Evolutionary conservation across 2,329 filamentous ascomycete species (phyloP).

Genomic region (Ophioceras dolichostomum): DNA sequence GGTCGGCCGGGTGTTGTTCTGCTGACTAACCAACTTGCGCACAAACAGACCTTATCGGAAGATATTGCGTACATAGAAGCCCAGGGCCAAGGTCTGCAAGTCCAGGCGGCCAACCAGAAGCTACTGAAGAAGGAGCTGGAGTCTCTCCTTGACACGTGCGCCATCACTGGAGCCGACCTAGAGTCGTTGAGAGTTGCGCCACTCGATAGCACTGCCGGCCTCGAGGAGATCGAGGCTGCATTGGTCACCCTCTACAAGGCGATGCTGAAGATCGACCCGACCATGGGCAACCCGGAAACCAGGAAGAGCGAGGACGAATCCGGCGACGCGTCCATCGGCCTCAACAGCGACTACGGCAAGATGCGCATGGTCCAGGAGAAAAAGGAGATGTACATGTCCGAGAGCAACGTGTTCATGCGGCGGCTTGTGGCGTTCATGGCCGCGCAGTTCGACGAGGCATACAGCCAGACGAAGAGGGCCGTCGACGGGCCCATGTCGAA

Average conservation of each 20-base stretch:
- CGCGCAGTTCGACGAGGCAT: conserved; percentile 64
- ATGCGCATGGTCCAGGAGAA: conserved; percentile 95
- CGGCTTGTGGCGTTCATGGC: conserved; percentile 74
- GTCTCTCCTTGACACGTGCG: conserved; percentile 79
- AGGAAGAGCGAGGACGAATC: conserved; percentile 34
- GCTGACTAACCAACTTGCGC: too few species aligned
- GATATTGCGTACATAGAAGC: conserved; percentile 97
- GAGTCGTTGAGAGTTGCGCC: conserved; percentile 62
- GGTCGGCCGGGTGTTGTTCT: too few species aligned
- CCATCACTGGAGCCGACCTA: conserved; percentile 67
- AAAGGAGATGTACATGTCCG: conserved; percentile 74
- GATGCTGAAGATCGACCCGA: conserved; percentile 85
- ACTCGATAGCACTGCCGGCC: conserved; percentile 55
- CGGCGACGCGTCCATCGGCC: conserved; percentile 29
- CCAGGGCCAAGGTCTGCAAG: conserved; percentile 90
- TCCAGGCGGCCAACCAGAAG: conserved; percentile 95
- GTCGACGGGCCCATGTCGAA: conserved; percentile 47
- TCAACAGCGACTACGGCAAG: conserved; percentile 66
- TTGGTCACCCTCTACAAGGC: conserved; percentile 80
- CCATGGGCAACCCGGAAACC: conserved; percentile 43
- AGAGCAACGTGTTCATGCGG: conserved; percentile 65
- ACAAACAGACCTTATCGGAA: conserved; percentile 85
- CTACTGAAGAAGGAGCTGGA: conserved; percentile 82
- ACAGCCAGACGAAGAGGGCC: conserved; percentile 55
- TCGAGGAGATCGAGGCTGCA: conserved; percentile 67